Evolutionary conservation across 164 flowering plant genomes (phyloP), one percentile per base, ranked within the genome.

Genomic region (Magnolia officinalis): DNA sequence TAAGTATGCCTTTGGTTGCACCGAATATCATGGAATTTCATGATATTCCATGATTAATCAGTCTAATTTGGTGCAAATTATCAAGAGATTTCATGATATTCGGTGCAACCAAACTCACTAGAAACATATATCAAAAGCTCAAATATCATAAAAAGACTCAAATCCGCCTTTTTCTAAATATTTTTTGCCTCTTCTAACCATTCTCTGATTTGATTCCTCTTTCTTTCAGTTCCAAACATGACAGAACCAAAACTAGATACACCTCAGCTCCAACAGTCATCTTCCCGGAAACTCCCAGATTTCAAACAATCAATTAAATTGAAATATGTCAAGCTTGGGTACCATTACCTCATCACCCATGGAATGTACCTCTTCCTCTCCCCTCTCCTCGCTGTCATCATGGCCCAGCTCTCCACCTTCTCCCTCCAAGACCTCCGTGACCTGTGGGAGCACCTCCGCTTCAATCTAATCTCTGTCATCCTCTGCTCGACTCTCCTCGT

Each of bases 301-400:
- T 90, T 88, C 81, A 86, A 83, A 67, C 83, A 87, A 69, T 86
- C 93, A 0, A 74, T 90, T 4, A 88, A 87, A 73, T 80, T 90
- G 50, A 88, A 89, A 73, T 89, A 88, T 78, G 93, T 89, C 50
- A 90, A 90, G 82, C 91, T 90, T 70, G 93, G 93, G 10, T 90
- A 88, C 74, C 93, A 90, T 78, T 83, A 85, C 70, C 87, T 90
- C 21, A 89, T 88, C 67, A 87, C 93, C 74, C 91, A 88, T 85
- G 90, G 89, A 71, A 86, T 89, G 89, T 90, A 79, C 81, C 84
- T 90, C 52, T 81, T 86, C 72, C 80, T 88, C 8, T 75, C 88
- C 52, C 94, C 92, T 66, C 80, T 90, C n/a, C 51, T 87, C 9
- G 84, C 80, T 1, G 68, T 84, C 29, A 78, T 85, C 55, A 84